Percentiles rank a stretch among this genome's conserved stretches.
Evolutionary conservation across 305 asterid species (phyloP).

Genomic region (Withania somnifera): DNA sequence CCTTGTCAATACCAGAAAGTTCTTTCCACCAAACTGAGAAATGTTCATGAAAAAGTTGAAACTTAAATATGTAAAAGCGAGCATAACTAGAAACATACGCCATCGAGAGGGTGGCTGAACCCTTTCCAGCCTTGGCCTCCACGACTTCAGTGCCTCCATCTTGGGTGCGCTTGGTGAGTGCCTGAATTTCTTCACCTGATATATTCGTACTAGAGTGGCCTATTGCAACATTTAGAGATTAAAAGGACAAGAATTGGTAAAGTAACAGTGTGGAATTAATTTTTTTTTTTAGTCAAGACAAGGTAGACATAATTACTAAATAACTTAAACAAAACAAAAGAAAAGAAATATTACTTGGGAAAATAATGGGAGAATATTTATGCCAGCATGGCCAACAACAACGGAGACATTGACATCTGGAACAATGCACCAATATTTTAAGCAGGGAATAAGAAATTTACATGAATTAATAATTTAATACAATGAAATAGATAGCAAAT

Average conservation of each 20-base stretch:
- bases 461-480: neutral
- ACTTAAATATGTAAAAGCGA: neutral
- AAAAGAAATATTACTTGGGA: slow-evolving; percentile 13
- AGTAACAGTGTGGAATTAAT: neutral
- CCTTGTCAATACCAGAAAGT: neutral
- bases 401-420: slow-evolving; percentile 35
- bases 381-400: slow-evolving; percentile 36
- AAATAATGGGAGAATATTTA: slow-evolving; percentile 31
- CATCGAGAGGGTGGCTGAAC: slow-evolving; percentile 44
- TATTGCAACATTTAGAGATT: neutral
- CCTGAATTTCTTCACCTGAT: slow-evolving; percentile 24
- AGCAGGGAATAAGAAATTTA: neutral
- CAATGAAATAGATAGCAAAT: neutral
- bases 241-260: neutral
- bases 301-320: neutral
- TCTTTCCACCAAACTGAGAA: neutral
- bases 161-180: slow-evolving; percentile 29
- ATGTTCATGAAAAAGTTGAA: neutral
- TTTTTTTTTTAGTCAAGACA: neutral
- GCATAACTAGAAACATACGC: slow-evolving; percentile 16
- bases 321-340: neutral
- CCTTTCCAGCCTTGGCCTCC: slow-evolving; percentile 46
- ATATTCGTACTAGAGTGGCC: slow-evolving; percentile 21
- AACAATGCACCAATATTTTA: neutral
- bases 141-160: slow-evolving; percentile 45